Evolutionary conservation across 208 protist genomes (phyloP).

Genomic region (Acanthamoeba lenticulata): DNA sequence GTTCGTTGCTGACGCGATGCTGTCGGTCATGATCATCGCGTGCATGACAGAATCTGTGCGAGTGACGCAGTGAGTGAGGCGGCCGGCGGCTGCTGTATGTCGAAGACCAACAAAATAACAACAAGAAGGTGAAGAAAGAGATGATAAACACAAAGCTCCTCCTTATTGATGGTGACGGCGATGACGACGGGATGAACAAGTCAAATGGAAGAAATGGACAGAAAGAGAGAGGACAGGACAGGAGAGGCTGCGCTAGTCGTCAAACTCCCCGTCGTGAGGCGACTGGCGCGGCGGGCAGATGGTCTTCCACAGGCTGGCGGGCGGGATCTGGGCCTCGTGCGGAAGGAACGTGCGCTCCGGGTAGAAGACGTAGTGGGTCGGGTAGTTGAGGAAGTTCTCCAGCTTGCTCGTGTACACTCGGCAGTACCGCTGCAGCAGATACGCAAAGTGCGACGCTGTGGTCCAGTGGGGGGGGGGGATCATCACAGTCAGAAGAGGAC

Average conservation of each 20-base stretch:
- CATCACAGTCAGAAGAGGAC: too few species aligned
- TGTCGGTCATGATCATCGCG: background rate
- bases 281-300: conserved; percentile 12
- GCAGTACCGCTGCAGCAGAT: conserved; percentile 45
- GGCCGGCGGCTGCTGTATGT: too few species aligned
- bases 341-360: conserved; percentile 51
- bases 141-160: background rate
- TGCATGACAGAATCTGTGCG: background rate
- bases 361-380: conserved; percentile 51
- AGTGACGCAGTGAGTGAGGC: background rate
- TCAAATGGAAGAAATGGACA: too few species aligned
- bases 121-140: background rate
- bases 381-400: conserved; percentile 66
- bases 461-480: too few species aligned
- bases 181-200: too few species aligned
- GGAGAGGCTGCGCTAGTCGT: too few species aligned
- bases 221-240: too few species aligned
- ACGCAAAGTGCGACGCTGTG: conserved; percentile 50
- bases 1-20: background rate
- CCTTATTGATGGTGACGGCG: background rate
- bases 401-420: conserved; percentile 56
- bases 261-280: background rate
- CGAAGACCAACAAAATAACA: background rate
- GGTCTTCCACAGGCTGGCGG: conserved; percentile 49
- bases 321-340: conserved; percentile 23